These are phyloP conservation scores for Jimgerdemannia flammicorona DNA, from an alignment of 192 early-diverging fungal genomes.

Conservation along the genomic window DNA sequence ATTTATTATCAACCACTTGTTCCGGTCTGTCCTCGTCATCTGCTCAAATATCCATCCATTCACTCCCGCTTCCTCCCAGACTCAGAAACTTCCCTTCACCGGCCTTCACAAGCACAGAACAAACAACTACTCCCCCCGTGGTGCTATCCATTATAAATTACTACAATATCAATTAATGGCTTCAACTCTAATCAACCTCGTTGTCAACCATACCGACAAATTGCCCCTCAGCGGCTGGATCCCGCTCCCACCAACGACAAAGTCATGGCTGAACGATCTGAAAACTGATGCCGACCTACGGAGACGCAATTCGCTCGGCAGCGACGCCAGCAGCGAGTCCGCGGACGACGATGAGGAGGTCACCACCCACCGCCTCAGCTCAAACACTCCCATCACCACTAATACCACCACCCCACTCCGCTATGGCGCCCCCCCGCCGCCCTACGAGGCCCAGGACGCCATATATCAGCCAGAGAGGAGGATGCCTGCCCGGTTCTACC, in stretches of 20 bases:
- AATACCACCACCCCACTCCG: not conserved
- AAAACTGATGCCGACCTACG: not conserved
- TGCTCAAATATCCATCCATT: too few relatives aligned
- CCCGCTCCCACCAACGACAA: not conserved
- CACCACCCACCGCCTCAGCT: not conserved
- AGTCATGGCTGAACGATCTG: not conserved
- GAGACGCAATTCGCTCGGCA: not conserved
- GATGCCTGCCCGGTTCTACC: not conserved
- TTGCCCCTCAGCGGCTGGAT: not conserved
- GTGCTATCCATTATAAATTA: too few relatives aligned
- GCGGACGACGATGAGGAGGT: not conserved
- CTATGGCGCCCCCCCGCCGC: not conserved
- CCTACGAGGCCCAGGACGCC: not conserved
- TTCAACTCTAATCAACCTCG: not conserved
- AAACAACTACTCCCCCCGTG: too few relatives aligned
- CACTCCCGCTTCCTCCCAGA: too few relatives aligned
- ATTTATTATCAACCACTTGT: too few relatives aligned
- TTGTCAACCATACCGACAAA: not conserved
- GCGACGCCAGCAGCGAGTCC: not conserved
- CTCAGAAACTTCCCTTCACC: too few relatives aligned
- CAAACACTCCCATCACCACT: not conserved
- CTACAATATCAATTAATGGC: not conserved
- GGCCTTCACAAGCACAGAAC: too few relatives aligned
- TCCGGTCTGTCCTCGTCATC: too few relatives aligned
- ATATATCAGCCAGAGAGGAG: not conserved